Percentiles rank a stretch among this genome's conserved stretches.
Conservation (phyloP, 2,329 filamentous ascomycete genomes). For the Grosmannia huntii region DNA sequence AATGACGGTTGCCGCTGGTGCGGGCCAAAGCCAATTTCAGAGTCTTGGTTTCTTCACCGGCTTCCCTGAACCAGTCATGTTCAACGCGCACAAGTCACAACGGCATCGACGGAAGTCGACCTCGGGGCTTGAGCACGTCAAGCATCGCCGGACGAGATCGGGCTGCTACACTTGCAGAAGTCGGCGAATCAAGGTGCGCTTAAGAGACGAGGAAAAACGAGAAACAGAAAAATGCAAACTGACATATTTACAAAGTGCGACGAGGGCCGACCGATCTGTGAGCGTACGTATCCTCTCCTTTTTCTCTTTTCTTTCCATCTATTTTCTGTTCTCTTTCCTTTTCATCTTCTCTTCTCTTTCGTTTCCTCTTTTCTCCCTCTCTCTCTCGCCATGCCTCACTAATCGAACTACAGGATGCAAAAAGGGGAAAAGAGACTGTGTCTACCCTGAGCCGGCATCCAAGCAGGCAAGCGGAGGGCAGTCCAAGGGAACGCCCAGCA, state of each 20-base stretch:
- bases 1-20: slow-evolving; percentile 19
- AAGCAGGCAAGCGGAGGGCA: slow-evolving; percentile 21
- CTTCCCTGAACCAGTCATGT: slow-evolving; percentile 35
- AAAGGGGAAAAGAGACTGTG: slow-evolving; percentile 82
- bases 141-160: slow-evolving; percentile 84
- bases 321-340: neutral
- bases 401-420: slow-evolving; percentile 52
- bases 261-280: slow-evolving; percentile 75
- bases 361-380: neutral
- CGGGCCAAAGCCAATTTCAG: slow-evolving; percentile 30
- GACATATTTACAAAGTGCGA: slow-evolving; percentile 53
- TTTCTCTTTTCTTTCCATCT: neutral
- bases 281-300: slow-evolving; percentile 39
- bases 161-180: slow-evolving; percentile 88
- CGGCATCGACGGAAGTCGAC: slow-evolving; percentile 39
- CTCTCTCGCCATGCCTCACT: neutral
- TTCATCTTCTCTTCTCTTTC: neutral
- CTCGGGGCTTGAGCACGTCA: slow-evolving; percentile 56
- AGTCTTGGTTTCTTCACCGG: slow-evolving; percentile 36
- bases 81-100: slow-evolving; percentile 32
- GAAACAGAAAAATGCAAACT: neutral
- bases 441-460: slow-evolving; percentile 63
- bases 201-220: neutral
- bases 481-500: slow-evolving; percentile 23
- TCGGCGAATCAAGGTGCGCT: slow-evolving; percentile 63